Base-by-base conservation (phyloP, 352 stramenopile genomes). In the Globisporangium viniferum region DNA sequence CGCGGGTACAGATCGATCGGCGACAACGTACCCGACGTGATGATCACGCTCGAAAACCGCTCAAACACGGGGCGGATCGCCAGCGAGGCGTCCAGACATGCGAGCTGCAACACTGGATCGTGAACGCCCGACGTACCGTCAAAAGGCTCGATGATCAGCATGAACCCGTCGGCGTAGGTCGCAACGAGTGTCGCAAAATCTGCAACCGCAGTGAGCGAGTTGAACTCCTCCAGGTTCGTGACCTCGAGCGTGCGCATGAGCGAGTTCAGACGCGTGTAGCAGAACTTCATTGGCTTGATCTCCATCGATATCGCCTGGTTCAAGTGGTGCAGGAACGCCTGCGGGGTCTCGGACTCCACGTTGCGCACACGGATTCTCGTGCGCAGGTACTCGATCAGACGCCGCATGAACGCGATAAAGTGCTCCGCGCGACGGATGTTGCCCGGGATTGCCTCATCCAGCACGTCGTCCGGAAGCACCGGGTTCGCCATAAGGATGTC, bases 1-100 rank as follows among this genome's bases (percentile, higher is more conserved):
- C 98, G 98, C 3, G 98, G 97, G 77, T 99, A 99, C 65, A 99
- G 81, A 73, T 99, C 97, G 70, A 99, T 98, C 0, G 98, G 98
- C 14, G 96, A 99, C 10, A 99, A 84, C 24, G 98, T 99, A 4
- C 98, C 97, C 3, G 86, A 95, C 2, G 89, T 97, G 70, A 97
- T 96, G 35, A 97, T 81, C 35, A 97, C 86, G 51, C 79, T 93
- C n/a, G 84, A 82, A 39, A 95, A 95, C 57, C 97, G 84, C 73
- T 99, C 97, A 74, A 99, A 99, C n/a, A 99, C 88, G 5, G 96
- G 97, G 33, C 97, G 97, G 73, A 99, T 99, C 15, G 97, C 97
- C 31, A 99, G 77, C 1, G 96, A 99, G 5, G 97, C 95, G 77
- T 99, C 98, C 10, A 99, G 76, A 73, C 97, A 99, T 53, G 94